Evolutionary conservation across 2,329 filamentous ascomycete genomes (phyloP).

Genomic region (Trichothecium sympodiale): DNA sequence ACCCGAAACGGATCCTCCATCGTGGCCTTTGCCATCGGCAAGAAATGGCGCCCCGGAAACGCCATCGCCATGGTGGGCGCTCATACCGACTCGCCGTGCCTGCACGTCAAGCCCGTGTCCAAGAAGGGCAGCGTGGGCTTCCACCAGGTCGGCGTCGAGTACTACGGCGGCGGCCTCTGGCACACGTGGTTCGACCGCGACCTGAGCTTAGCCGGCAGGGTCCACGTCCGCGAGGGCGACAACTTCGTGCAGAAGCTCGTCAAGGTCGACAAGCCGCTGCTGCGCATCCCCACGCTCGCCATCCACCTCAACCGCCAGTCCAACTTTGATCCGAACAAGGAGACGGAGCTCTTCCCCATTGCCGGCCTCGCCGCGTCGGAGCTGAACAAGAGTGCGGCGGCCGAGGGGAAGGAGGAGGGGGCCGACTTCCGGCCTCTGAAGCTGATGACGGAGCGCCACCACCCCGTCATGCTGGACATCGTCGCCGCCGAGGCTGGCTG

Average conservation of each 20-base stretch:
- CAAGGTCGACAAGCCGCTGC: slow-evolving; percentile 80
- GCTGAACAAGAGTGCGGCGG: slow-evolving; percentile 54
- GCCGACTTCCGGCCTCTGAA: slow-evolving; percentile 63
- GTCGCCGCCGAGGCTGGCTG: slow-evolving; percentile 72
- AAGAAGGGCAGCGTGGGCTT: slow-evolving; percentile 82
- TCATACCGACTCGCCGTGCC: slow-evolving; percentile 87
- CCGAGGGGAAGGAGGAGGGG: slow-evolving; percentile 32
- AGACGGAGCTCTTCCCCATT: slow-evolving; percentile 91
- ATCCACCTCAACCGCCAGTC: slow-evolving; percentile 85
- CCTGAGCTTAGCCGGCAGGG: slow-evolving; percentile 77
- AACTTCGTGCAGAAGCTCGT: slow-evolving; percentile 74
- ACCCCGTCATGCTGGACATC: slow-evolving; percentile 75
- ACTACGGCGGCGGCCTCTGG: slow-evolving; percentile 94
- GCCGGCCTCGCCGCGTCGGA: slow-evolving; percentile 78
- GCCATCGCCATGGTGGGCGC: slow-evolving; percentile 88
- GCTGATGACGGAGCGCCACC: slow-evolving; percentile 70
- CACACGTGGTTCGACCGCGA: slow-evolving; percentile 98
- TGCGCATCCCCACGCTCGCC: slow-evolving; percentile 85
- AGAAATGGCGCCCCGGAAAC: slow-evolving; percentile 84
- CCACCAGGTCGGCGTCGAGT: slow-evolving; percentile 90
- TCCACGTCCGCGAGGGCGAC: slow-evolving; percentile 64
- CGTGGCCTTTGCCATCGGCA: slow-evolving; percentile 82
- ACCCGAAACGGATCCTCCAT: slow-evolving; percentile 90
- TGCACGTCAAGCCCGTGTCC: slow-evolving; percentile 88
- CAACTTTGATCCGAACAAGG: slow-evolving; percentile 91